Evolutionary conservation across 2,329 filamentous ascomycete species (phyloP).

Genomic region (Saccharata proteae): DNA sequence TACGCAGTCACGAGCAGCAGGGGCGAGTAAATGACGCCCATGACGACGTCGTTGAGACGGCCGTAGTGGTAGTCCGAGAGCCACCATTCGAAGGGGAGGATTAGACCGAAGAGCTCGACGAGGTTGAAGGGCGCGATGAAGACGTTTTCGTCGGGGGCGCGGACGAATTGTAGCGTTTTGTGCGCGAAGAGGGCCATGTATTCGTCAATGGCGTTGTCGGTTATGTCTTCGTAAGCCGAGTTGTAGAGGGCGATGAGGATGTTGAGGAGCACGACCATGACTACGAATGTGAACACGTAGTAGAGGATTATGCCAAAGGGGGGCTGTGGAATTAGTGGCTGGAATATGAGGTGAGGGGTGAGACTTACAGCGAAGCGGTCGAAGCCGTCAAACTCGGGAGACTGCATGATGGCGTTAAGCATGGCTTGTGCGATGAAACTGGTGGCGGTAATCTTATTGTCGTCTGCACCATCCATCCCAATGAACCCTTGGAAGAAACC

Average conservation of each 20-base stretch:
- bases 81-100: conserved; percentile 91
- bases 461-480: conserved; percentile 76
- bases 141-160: conserved; percentile 94
- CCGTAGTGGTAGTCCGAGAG: conserved; percentile 63
- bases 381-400: conserved; percentile 80
- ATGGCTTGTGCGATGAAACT: conserved; percentile 68
- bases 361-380: conserved; percentile 58
- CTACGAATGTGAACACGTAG: conserved; percentile 94
- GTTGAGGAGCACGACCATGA: conserved; percentile 91
- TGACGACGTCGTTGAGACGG: conserved; percentile 74
- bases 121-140: conserved; percentile 95
- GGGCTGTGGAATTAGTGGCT: conserved; percentile 31
- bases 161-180: conserved; percentile 93
- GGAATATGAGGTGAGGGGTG: background rate
- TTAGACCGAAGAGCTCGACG: conserved; percentile 70
- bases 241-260: conserved; percentile 97
- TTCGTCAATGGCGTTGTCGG: conserved; percentile 84
- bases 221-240: conserved; percentile 89
- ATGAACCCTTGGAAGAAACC: conserved; percentile 91
- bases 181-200: conserved; percentile 67
- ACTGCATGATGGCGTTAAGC: conserved; percentile 84
- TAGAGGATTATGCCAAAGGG: conserved; percentile 93
- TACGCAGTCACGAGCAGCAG: conserved; percentile 67
- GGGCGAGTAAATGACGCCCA: conserved; percentile 76
- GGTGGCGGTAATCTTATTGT: conserved; percentile 51